Evolutionary conservation across 441 rosid species (phyloP), one percentile per base, ranked within the genome.

Genomic region (Gossypium davidsonii): DNA sequence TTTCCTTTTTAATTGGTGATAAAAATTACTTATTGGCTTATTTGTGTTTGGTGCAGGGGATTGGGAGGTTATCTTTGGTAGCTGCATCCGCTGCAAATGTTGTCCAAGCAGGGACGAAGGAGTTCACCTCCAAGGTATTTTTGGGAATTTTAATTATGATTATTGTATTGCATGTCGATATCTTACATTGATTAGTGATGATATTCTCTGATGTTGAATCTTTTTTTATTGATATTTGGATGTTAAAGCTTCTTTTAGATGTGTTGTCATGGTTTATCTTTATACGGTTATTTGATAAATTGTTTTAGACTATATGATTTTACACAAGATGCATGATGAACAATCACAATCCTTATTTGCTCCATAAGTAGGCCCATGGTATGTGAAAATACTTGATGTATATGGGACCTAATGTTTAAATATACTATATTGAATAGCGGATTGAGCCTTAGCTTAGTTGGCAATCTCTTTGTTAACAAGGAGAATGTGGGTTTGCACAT

Each of bases 1-100:
- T 6, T 6, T 14, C 59, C 6, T 18, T 20, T 57, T 23, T 23
- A 12, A 11, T 46, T 9, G 71, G 5, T 10, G 61, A 26, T 46
- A 67, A 14, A 42, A 65, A 72, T n/a, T 46, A 51, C 44, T 18
- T 52, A 20, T 17, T 58, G 1, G 77, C 39, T 78, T 55, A 25
- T 26, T 18, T 5, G 68, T 63, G 56, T 34, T 72, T 55, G 74
- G 31, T 34, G 64, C 68, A 94, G 99, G 96, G 99, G 5, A 78
- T 94, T 20, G 98, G 97, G 65, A 88, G 77, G 84, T 79, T 94
- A 66, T 94, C 98, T 76, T 26, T 92, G 74, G 99, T 87, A 49
- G 97, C 98, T 0, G 85, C 91, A 14, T 85, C 97, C 26, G 96
- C 98, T 72, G 92, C 95, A 0, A 87, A 53, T 86, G 98, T 82